Conservation (phyloP, 1,139 yeast genomes). For the Yamadazyma diospyri region DNA sequence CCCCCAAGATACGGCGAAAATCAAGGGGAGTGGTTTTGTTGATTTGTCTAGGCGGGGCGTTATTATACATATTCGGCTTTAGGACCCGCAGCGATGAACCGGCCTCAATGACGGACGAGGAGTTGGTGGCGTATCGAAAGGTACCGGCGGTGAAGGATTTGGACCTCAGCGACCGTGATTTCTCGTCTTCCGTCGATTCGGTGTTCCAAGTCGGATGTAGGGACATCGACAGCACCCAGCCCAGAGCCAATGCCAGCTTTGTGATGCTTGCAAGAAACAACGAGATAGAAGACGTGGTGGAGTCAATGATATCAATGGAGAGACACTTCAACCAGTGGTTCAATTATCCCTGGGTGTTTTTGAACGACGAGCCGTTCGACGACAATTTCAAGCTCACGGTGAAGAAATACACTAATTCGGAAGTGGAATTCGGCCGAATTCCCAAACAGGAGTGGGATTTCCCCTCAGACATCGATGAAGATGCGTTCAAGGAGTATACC, state of each 20-base stretch:
- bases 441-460: slow-evolving; percentile 68
- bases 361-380: slow-evolving; percentile 74
- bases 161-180: slow-evolving; percentile 13
- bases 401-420: slow-evolving; percentile 46
- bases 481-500: slow-evolving; percentile 50
- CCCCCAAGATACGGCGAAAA: too few species aligned
- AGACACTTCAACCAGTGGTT: slow-evolving; percentile 88
- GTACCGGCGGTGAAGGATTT: slow-evolving; percentile 8
- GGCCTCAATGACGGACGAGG: slow-evolving; percentile 10
- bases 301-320: slow-evolving; percentile 70
- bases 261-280: slow-evolving; percentile 79
- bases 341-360: slow-evolving; percentile 83
- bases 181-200: slow-evolving; percentile 30
- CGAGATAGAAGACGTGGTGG: slow-evolving; percentile 66
- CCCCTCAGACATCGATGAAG: slow-evolving; percentile 22
- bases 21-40: too few species aligned
- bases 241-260: slow-evolving; percentile 70
- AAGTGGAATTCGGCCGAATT: slow-evolving; percentile 67
- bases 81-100: not conserved
- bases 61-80: too few species aligned
- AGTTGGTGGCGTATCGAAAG: slow-evolving; percentile 7
- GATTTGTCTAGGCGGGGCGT: too few species aligned
- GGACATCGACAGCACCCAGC: slow-evolving; percentile 27
- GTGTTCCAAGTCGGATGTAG: slow-evolving; percentile 56
- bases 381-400: slow-evolving; percentile 57